A percentile compares a stretch with the other conserved stretches of the same genome.
Conservation (phyloP, 768 basidiomycete species). For the Hydnomerulius pinastri region DNA sequence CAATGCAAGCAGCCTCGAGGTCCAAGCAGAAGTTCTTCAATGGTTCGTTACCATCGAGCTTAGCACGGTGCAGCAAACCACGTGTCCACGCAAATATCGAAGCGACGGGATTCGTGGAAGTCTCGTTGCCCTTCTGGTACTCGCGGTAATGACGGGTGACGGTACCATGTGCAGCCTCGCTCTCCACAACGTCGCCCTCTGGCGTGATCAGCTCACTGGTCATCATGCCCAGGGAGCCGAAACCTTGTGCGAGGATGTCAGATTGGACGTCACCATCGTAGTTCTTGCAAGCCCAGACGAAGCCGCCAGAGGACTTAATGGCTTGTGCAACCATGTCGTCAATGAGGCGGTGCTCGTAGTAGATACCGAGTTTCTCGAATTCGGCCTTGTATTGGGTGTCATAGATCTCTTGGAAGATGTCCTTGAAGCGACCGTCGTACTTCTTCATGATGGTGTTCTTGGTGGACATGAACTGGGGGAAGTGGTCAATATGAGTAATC, state of each 20-base stretch:
- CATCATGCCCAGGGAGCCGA: slow-evolving; percentile 98
- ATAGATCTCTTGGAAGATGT: slow-evolving; percentile 97
- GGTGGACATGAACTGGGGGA: slow-evolving; percentile 85
- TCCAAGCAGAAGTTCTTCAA: slow-evolving; percentile 74
- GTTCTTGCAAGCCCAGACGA: slow-evolving; percentile 75
- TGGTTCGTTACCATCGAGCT: slow-evolving; percentile 80
- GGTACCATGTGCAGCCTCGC: slow-evolving; percentile 96
- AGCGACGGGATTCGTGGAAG: slow-evolving; percentile 97
- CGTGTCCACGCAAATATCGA: slow-evolving; percentile 99
- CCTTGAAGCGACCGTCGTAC: slow-evolving; percentile 99
- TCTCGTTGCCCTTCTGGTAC: slow-evolving; percentile 96
- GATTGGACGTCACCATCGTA: slow-evolving; percentile 88
- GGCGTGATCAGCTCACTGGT: slow-evolving; percentile 94
- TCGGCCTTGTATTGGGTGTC: slow-evolving; percentile 72
- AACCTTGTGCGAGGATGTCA: slow-evolving; percentile 97
- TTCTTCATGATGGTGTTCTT: slow-evolving; percentile 98
- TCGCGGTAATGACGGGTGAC: slow-evolving; percentile 98
- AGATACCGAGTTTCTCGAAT: slow-evolving; percentile 73
- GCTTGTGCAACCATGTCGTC: slow-evolving; percentile 99
- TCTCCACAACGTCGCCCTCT: slow-evolving; percentile 89
- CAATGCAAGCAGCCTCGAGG: slow-evolving; percentile 86
- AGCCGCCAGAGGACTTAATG: slow-evolving; percentile 95
- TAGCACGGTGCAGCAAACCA: slow-evolving; percentile 89
- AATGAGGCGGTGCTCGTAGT: slow-evolving; percentile 96
- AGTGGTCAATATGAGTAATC: not conserved